Evolutionary conservation across 495 filamentous ascomycete genomes (phyloP).

Genomic region (Rhypophila decipiens): DNA sequence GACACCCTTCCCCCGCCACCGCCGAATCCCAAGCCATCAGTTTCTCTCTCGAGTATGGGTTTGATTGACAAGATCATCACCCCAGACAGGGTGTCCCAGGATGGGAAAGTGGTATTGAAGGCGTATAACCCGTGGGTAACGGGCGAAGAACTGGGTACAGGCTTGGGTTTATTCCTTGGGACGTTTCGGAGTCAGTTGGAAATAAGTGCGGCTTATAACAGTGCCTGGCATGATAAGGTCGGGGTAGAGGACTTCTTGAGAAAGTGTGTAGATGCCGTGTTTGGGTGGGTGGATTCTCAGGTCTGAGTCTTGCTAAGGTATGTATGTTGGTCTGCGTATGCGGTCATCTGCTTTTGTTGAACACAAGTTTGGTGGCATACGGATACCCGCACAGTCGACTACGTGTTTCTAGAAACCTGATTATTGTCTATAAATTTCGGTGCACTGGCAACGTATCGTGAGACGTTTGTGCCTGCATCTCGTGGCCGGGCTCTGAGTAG

Average conservation of each 20-base stretch:
- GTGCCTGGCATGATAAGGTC: constrained; percentile 9
- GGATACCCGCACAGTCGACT: no score
- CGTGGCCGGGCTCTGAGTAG: no score
- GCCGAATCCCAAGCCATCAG: constrained; percentile 24
- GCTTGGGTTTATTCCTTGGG: constrained; percentile 32
- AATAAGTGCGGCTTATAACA: constrained; percentile 35
- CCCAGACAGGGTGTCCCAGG: constrained; percentile 17
- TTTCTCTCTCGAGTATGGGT: constrained; percentile 36
- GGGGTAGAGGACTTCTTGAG: not conserved
- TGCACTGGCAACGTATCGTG: no score
- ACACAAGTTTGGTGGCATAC: no score
- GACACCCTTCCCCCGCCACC: constrained; percentile 18
- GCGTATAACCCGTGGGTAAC: constrained; percentile 35
- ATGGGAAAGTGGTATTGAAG: not conserved
- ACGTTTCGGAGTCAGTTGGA: constrained; percentile 28
- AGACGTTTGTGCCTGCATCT: no score
- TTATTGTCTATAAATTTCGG: no score
- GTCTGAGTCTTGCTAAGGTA: no score
- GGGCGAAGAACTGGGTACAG: constrained; percentile 33
- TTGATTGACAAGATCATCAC: constrained; percentile 23
- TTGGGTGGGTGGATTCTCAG: not conserved
- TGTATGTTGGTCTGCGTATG: no score
- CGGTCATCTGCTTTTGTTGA: no score
- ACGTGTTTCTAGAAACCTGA: no score
- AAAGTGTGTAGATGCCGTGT: not conserved